Evolutionary conservation across 495 filamentous ascomycete species (phyloP), one percentile per base, ranked within the genome.

Genomic region (Hypoxylon fuscum): DNA sequence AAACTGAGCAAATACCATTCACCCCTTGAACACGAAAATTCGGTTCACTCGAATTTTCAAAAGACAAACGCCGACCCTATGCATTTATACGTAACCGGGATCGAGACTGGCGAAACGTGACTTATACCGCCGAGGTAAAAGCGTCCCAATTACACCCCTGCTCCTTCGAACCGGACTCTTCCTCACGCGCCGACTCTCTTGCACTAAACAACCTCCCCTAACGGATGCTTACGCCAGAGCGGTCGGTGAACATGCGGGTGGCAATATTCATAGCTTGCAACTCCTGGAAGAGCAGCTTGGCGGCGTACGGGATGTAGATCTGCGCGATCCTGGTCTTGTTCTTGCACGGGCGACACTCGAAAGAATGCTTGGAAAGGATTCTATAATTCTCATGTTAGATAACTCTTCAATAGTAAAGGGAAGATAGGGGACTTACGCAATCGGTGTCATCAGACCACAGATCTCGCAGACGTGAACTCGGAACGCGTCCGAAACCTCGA

Each of bases 251-350:
- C 93, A 99, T 93, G 72, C 95, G 87, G 15, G 94, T 85, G 14
- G 95, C 93, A 72, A 99, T 97, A 78, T 97, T 97, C 95, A 99
- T 99, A 50, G 92, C 87, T 72, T 90, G 89, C 62, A 99, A 81
- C 81, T 99, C 95, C 79, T 99, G 95, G 87, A 99, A 98, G 52
- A 99, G 83, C 52, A 99, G 83, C 81, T 99, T 99, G 66, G 96
- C 95, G 17, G 95, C 95, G 72, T 99, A 99, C 14, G 95, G 95
- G 66, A 99, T 94, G 71, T 97, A 89, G 40, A 99, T 87, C 76
- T 98, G 96, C 8, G 94, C 96, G 66, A 99, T 97, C 74, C 88
- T 89, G 54, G 93, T 96, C 86, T 97, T 98, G 82, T 98, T 99
- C 77, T 93, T 91, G 83, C 95, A 99, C 35, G 95, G 91, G 31